These are phyloP conservation scores for Cantharellus cinnabarinus DNA, from an alignment of 768 basidiomycete species.

Conservation along the genomic window DNA sequence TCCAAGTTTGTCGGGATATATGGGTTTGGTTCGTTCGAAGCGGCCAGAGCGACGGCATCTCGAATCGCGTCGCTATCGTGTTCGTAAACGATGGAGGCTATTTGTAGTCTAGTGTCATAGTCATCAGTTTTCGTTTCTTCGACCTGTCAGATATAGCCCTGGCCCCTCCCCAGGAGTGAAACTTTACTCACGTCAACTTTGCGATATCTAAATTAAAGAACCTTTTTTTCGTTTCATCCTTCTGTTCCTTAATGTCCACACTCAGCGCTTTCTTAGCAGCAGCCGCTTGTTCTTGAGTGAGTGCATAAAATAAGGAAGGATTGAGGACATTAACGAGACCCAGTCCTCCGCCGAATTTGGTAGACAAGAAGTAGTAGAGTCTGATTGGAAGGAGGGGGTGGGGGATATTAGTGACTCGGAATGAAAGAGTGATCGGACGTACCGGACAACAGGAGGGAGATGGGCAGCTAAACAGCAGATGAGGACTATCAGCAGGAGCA, in stretches of 20 bases:
- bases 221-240: not conserved
- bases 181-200: not conserved
- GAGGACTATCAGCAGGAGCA: not conserved
- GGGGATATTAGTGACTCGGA: not conserved
- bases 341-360: not conserved
- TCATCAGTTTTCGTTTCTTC: not conserved
- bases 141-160: not conserved
- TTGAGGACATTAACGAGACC: not conserved
- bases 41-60: not conserved
- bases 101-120: not conserved
- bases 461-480: not conserved
- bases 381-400: not conserved
- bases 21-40: not conserved
- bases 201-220: not conserved
- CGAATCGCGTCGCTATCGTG: not conserved
- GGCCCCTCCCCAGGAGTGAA: not conserved
- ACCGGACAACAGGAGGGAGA: not conserved
- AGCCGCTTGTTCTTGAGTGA: slow-evolving; percentile 1
- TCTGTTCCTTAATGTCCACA: not conserved
- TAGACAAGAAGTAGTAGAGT: not conserved
- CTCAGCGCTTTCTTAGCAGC: slow-evolving; percentile 4
- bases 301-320: slow-evolving; percentile 1
- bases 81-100: slow-evolving; percentile 1
- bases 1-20: not conserved
- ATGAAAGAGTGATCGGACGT: not conserved